Percentiles rank a stretch among this genome's conserved stretches.
Evolutionary conservation across 2,329 filamentous ascomycete genomes (phyloP).

Genomic region (Colletotrichum brevisporum): DNA sequence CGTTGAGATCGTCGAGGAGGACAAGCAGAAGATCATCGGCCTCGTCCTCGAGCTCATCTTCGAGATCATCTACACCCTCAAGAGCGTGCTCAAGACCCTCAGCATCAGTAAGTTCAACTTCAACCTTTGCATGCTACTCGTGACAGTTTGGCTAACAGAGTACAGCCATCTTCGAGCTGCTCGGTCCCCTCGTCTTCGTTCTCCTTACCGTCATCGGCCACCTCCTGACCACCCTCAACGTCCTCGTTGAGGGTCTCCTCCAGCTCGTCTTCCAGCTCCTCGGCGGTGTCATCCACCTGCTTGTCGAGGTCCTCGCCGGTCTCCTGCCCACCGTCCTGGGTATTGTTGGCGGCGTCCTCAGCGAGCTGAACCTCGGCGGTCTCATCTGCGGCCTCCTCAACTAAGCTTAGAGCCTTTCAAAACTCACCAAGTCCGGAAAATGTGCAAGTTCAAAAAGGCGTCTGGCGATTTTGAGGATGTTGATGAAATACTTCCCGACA

Average conservation of each 20-base stretch:
- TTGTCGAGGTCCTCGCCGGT: conserved; percentile 33
- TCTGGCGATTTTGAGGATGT: background rate
- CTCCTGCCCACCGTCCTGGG: conserved; percentile 33
- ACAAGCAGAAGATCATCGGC: conserved; percentile 33
- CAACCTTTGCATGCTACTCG: background rate
- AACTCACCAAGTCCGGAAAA: background rate
- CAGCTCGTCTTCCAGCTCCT: conserved; percentile 23
- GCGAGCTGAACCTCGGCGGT: conserved; percentile 23
- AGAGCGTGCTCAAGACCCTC: conserved; percentile 31
- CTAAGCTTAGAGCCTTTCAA: background rate
- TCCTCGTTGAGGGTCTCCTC: conserved; percentile 28
- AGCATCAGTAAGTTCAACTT: conserved; percentile 10
- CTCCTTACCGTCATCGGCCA: conserved; percentile 29
- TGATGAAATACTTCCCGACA: background rate
- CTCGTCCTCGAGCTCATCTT: conserved; percentile 33
- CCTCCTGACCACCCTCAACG: conserved; percentile 34
- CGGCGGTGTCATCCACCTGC: conserved; percentile 24
- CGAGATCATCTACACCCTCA: conserved; percentile 25
- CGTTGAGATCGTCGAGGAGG: conserved; percentile 33
- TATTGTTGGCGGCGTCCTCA: conserved; percentile 22
- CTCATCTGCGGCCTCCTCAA: conserved; percentile 33
- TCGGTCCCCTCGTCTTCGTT: conserved; percentile 32
- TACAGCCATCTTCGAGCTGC: conserved; percentile 37
- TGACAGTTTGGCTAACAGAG: background rate
- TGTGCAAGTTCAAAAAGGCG: background rate